These are phyloP conservation scores for Grosmannia huntii DNA, from an alignment of 2,329 filamentous ascomycete genomes.

Conservation along the genomic window DNA sequence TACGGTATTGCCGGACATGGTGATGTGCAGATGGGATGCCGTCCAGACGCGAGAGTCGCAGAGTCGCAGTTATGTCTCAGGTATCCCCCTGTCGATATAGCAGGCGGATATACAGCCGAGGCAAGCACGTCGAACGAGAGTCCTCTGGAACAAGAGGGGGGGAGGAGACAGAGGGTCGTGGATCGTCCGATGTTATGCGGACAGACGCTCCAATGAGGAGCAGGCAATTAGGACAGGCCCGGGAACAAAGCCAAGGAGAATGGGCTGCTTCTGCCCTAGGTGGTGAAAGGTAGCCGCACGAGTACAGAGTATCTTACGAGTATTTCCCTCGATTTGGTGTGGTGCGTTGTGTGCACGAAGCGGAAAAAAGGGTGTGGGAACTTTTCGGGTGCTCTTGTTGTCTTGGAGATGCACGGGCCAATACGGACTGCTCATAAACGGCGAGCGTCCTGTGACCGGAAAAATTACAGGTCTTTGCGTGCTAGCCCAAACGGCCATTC, in stretches of 20 bases:
- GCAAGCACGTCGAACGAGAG: background rate
- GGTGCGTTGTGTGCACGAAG: conserved; percentile 1
- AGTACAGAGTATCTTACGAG: background rate
- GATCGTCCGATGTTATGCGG: background rate
- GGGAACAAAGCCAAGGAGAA: background rate
- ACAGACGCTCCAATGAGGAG: background rate
- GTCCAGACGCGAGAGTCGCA: background rate
- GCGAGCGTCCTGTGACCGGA: background rate
- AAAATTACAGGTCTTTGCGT: too few species aligned
- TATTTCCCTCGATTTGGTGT: background rate
- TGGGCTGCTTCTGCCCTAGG: conserved; percentile 3
- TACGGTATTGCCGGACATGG: conserved; percentile 49
- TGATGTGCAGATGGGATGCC: conserved; percentile 8
- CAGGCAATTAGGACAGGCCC: background rate
- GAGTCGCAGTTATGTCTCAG: background rate
- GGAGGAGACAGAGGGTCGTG: background rate
- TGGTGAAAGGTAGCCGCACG: background rate
- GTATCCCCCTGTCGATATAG: background rate
- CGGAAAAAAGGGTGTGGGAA: conserved; percentile 5
- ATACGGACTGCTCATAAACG: background rate
- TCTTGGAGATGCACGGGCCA: conserved; percentile 16
- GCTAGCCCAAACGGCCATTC: background rate
- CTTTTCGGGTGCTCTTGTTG: conserved; percentile 11
- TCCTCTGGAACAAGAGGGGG: background rate
- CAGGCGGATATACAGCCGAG: background rate